Conservation (phyloP, 140 eudicot genomes). For the Erigeron philadelphicus region DNA sequence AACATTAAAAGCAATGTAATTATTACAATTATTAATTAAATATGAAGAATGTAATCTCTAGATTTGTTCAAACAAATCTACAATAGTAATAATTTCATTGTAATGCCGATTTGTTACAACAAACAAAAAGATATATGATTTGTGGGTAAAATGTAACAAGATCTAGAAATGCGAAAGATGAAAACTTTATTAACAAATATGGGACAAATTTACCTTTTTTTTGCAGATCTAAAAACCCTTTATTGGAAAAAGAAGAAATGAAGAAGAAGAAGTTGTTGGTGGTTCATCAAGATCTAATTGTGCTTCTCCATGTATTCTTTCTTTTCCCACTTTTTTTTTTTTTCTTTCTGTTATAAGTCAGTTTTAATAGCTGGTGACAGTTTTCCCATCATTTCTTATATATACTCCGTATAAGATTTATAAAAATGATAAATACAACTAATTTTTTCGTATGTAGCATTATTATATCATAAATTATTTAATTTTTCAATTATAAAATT, state of each 20-base stretch:
- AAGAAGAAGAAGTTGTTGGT: not conserved
- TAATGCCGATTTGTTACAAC: not conserved
- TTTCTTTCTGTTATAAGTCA: conserved; percentile 21
- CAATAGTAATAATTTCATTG: not conserved
- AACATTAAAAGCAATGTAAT: too few species aligned
- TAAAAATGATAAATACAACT: not conserved
- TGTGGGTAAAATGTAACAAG: conserved; percentile 12
- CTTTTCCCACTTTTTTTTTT: conserved; percentile 18
- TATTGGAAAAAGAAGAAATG: too few species aligned
- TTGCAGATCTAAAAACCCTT: conserved; percentile 23
- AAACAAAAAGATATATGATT: not conserved
- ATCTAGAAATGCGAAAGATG: conserved; percentile 18
- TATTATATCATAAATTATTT: not conserved
- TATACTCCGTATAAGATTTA: not conserved
- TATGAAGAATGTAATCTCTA: too few species aligned
- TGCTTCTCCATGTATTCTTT: not conserved
- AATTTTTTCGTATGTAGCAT: not conserved
- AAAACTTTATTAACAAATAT: not conserved
- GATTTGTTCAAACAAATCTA: too few species aligned
- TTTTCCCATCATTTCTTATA: not conserved
- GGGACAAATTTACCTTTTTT: conserved; percentile 18
- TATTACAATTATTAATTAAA: too few species aligned
- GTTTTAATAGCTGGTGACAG: conserved; percentile 26
- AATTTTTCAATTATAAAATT: too few species aligned
- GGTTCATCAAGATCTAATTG: not conserved